Evolutionary conservation across 768 basidiomycete genomes (phyloP).

Genomic region (Rhodotorula diobovata): DNA sequence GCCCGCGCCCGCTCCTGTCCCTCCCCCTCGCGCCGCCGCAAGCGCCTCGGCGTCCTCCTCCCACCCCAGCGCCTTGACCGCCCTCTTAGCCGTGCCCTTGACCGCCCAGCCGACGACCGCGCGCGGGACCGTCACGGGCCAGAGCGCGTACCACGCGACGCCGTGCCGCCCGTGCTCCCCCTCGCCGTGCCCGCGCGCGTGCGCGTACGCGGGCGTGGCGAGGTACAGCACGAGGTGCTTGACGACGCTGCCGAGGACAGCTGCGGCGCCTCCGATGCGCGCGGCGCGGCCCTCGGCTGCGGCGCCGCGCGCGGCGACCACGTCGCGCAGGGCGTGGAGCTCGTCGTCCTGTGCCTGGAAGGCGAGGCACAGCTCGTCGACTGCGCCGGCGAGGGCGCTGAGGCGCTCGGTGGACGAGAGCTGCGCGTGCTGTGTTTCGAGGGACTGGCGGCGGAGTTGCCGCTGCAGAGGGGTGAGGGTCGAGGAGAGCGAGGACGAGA

Average conservation of each 20-base stretch:
- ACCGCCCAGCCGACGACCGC: conserved; percentile 12
- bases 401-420: neutral
- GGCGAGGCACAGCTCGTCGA: neutral
- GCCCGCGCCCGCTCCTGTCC: neutral
- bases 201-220: neutral
- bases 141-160: conserved; percentile 4
- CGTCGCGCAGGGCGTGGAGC: neutral
- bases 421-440: neutral
- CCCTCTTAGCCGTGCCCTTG: neutral
- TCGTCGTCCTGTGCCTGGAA: neutral
- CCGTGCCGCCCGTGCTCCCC: neutral
- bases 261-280: too few species aligned
- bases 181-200: neutral
- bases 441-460: neutral
- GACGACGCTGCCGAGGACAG: neutral
- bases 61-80: neutral
- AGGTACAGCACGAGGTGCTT: neutral
- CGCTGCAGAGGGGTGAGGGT: neutral
- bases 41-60: neutral
- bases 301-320: neutral
- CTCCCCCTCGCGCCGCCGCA: neutral
- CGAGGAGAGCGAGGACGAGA: neutral
- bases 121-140: conserved; percentile 20
- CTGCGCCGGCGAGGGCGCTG: neutral
- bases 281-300: neutral